Evolutionary conservation across 805 yeast species (phyloP), one percentile per base, ranked within the genome.

Genomic region (Yamadazyma takamatsuzukensis): DNA sequence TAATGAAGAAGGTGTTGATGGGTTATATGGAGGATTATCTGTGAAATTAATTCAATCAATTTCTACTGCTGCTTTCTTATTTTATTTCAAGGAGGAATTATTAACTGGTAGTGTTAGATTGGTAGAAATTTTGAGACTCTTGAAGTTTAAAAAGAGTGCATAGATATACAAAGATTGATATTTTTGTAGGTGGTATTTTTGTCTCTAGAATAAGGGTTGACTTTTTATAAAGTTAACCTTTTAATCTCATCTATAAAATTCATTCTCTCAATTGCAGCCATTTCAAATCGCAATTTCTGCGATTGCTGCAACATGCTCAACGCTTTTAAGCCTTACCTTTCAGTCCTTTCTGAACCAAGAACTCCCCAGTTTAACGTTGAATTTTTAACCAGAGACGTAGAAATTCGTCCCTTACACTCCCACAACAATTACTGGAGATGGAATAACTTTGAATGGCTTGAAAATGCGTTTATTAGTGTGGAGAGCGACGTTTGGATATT

Each of bases 21-120:
- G 88, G 2, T 76, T 89, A 40, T 89, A 88, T 64, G 78, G 80
- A 30, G 97, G 97, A 1, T 71, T 89, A 40, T 64, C 74, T 33
- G 77, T 88, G 34, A 89, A 89, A 61, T 68, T 90, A 40, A 58
- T 80, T 16, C 97, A 89, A 62, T 78, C 89, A 39, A 87, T 90
- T 29, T 56, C 82, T 37, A 87, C 95, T 24, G 90, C 96, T 2
- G 96, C 96, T 1, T 84, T 89, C 48, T 68, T 89, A 50, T 89
- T 89, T 54, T 84, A 80, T 59, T 87, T 89, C 64, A 89, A 89
- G 62, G 96, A 89, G 58, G 88, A 84, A 57, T 72, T 88, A 44
- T 78, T 83, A 37, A 51, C 66, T 3, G 69, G 80, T 28, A 74
- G 85, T 29, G 67, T 80, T 32, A 61, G 59, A 35, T 41, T 82